Evolutionary conservation across 768 basidiomycete genomes (phyloP), one percentile per base, ranked within the genome.

Genomic region (Termitomyces sp.): DNA sequence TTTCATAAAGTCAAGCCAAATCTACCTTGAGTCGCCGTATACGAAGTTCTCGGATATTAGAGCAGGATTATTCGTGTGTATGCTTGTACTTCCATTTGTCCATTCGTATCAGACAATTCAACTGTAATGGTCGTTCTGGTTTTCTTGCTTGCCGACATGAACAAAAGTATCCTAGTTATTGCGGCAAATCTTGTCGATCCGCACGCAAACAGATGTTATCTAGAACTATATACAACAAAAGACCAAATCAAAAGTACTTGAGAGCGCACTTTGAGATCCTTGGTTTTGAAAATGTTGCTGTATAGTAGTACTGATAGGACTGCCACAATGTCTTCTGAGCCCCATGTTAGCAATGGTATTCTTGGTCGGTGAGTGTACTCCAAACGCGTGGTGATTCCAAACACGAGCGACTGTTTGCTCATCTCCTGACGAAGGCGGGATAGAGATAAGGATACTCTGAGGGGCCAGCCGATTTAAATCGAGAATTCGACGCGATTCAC

Each of bases 1-100:
- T 9, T 9, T 26, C 15, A 29, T 41, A 29, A 26, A 66, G 67
- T 68, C 12, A 61, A 61, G 55, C 68, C 67, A 24, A 69, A 69
- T 53, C 60, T 69, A 45, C 68, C 68, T 29, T 67, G 45, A 64
- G 26, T 36, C 3, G 12, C 9, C 20, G 12, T 33, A 20, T 16
- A 28, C 13, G 36, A 18, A 51, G 18, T 26, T 26, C 2, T 37
- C 16, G 36, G n/a, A n/a, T 28, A 37, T 18, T 24, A 37, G 20
- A 5, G 7, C 10, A 28, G 10, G 16, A 22, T 3, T 8, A 34
- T 22, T 7, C 8, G 5, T 13, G n/a, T 20, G 29, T 49, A 49
- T 48, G n/a, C 28, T 51, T 28, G 49, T 51, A 51, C n/a, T 41
- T 10, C 10, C 49, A 24, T 34, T 20, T 2, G 24, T 10, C 10